Evolutionary conservation across 1,284 basidiomycete genomes (phyloP).

Genomic region (Chalciporus sp.): DNA sequence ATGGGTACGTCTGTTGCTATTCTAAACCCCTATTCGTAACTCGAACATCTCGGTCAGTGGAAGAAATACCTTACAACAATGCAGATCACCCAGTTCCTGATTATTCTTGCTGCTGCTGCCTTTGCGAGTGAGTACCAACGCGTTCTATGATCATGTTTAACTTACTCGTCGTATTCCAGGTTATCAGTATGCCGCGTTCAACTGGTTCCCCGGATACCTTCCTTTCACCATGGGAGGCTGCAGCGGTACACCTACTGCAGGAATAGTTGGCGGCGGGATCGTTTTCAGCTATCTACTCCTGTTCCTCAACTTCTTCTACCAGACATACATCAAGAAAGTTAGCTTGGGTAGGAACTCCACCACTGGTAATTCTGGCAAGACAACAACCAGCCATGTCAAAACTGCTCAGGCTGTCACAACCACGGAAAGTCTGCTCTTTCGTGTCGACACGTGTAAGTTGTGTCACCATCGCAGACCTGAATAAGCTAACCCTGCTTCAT

Average conservation of each 20-base stretch:
- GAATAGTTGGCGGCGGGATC: conserved; percentile 8
- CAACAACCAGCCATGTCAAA: conserved; percentile 1
- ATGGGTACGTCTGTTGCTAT: conserved; percentile 61
- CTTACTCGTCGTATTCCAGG: neutral
- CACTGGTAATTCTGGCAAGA: neutral
- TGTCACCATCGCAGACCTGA: neutral
- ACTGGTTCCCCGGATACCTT: conserved; percentile 15
- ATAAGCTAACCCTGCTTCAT: too few species aligned
- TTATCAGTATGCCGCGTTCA: conserved; percentile 18
- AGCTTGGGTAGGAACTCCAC: neutral
- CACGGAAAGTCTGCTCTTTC: conserved; percentile 10
- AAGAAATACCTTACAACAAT: conserved; percentile 92
- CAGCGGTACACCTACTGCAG: conserved; percentile 13
- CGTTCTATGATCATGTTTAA: neutral
- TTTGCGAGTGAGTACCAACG: conserved; percentile 13
- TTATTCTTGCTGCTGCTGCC: conserved; percentile 57
- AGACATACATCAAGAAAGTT: conserved; percentile 65
- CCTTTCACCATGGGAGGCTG: conserved; percentile 18
- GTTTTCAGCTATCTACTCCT: conserved; percentile 20
- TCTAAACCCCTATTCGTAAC: neutral
- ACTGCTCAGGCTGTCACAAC: neutral
- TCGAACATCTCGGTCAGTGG: conserved; percentile 65
- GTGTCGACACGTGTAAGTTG: conserved; percentile 16
- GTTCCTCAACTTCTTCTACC: conserved; percentile 75
- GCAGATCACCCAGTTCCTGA: conserved; percentile 93